phyloP scores from a whole-genome alignment of 2,329 filamentous ascomycete genomes.

The Aureobasidium sp. region DNA sequence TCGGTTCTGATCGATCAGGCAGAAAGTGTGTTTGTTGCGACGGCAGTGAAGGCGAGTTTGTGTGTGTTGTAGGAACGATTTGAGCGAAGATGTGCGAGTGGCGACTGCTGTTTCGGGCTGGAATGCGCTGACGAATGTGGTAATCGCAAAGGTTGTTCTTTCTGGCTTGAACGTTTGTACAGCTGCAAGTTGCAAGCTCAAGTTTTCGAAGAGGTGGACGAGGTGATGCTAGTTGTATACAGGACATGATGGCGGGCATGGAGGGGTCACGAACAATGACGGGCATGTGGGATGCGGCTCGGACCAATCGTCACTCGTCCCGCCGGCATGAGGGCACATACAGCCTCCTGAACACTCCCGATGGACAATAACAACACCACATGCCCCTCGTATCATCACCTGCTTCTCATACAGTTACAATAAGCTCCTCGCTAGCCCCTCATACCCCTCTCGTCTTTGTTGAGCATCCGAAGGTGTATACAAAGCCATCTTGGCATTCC shows the following conservation, averaged over 20 bases:
- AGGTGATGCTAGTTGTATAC: background rate
- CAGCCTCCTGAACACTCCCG: background rate
- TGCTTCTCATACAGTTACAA: background rate
- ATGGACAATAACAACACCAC: background rate
- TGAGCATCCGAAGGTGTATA: background rate
- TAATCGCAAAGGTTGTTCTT: background rate
- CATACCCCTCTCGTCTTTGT: background rate
- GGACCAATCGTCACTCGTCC: conserved; percentile 7
- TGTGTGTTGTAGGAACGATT: background rate
- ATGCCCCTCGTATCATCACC: background rate
- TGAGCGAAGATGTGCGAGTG: background rate
- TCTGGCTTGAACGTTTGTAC: background rate
- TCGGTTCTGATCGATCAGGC: background rate
- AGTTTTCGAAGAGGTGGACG: background rate
- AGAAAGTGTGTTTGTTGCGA: background rate
- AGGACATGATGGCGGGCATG: background rate
- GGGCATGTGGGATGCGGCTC: background rate
- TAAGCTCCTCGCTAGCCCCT: background rate
- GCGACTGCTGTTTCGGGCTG: conserved; percentile 2
- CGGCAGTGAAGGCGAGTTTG: background rate
- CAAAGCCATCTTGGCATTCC: background rate
- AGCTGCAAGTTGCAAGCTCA: background rate
- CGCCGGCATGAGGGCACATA: background rate
- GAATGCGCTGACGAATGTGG: background rate
- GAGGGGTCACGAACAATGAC: conserved; percentile 14